Percentiles rank a stretch among this genome's conserved stretches.
Conservation (phyloP, 2,329 filamentous ascomycete genomes). For the Elsinoe perseae region DNA sequence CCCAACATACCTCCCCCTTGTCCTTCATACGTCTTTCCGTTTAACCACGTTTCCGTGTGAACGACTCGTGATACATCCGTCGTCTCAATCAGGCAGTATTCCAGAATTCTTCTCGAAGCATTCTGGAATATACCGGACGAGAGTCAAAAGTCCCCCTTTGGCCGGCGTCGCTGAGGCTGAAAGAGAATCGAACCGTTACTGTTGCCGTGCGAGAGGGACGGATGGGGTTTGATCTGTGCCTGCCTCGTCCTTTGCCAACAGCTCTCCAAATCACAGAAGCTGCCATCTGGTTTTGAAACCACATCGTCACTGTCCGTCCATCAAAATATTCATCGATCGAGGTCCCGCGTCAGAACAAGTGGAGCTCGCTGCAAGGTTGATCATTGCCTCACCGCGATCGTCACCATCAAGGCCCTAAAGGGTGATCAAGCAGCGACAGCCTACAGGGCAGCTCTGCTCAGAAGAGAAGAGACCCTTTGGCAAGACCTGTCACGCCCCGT, state of each 20-base stretch:
- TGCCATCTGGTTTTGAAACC: neutral
- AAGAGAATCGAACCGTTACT: slow-evolving; percentile 12
- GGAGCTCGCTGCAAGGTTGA: slow-evolving; percentile 12
- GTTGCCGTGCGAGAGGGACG: slow-evolving; percentile 14
- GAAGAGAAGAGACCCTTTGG: neutral
- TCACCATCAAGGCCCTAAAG: neutral
- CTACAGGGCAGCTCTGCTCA: neutral
- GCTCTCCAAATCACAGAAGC: neutral
- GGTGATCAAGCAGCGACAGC: neutral
- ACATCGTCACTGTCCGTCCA: neutral
- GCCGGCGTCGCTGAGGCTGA: slow-evolving; percentile 1
- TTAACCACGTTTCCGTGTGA: neutral
- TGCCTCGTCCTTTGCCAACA: slow-evolving; percentile 10
- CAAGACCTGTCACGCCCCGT: slow-evolving; percentile 12
- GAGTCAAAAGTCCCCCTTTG: neutral
- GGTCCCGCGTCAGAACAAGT: neutral
- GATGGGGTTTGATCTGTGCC: neutral
- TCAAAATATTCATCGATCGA: neutral
- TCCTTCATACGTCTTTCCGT: neutral
- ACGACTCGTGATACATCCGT: neutral
- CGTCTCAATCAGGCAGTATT: slow-evolving; percentile 3
- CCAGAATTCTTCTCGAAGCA: slow-evolving; percentile 15
- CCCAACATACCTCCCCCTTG: neutral
- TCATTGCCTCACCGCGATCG: slow-evolving; percentile 12
- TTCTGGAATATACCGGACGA: slow-evolving; percentile 7